Evolutionary conservation across 1,284 basidiomycete genomes (phyloP).

Genomic region (Fomitopsis pinicola): DNA sequence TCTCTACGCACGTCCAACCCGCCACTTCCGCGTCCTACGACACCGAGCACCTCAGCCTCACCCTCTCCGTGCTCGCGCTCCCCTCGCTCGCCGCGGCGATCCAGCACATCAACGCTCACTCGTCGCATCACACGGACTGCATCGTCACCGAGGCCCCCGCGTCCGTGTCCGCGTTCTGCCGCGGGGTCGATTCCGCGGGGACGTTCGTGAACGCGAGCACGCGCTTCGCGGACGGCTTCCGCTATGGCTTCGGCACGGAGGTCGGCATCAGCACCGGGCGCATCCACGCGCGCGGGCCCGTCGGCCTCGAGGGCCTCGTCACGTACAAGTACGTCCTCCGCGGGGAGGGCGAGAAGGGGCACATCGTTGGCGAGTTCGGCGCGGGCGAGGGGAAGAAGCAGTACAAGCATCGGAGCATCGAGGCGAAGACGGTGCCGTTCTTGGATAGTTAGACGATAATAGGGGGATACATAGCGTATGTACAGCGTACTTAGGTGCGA

Average conservation of each 20-base stretch:
- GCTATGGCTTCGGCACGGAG: slow-evolving; percentile 97
- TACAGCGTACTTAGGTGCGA: not conserved
- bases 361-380: slow-evolving; percentile 81
- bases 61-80: slow-evolving; percentile 76
- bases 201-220: slow-evolving; percentile 95
- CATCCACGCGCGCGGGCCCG: slow-evolving; percentile 95
- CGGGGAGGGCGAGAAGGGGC: slow-evolving; percentile 69
- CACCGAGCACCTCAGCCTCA: slow-evolving; percentile 87
- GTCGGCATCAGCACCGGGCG: slow-evolving; percentile 97
- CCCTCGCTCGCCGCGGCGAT: slow-evolving; percentile 75
- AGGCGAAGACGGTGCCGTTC: slow-evolving; percentile 46
- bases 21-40: slow-evolving; percentile 66
- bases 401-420: slow-evolving; percentile 68
- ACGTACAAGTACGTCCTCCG: slow-evolving; percentile 93
- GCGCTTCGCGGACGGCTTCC: slow-evolving; percentile 94
- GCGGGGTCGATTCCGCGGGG: slow-evolving; percentile 88
- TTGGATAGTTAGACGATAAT: slow-evolving; percentile 18
- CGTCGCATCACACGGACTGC: slow-evolving; percentile 92
- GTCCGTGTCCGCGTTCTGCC: slow-evolving; percentile 74
- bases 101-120: slow-evolving; percentile 87
- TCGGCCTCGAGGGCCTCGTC: slow-evolving; percentile 91
- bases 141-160: slow-evolving; percentile 83
- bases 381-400: slow-evolving; percentile 64
- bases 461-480: not conserved
- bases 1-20: slow-evolving; percentile 45